Base-by-base conservation (phyloP, 2,329 filamentous ascomycete species). In the Elsinoe perseae region DNA sequence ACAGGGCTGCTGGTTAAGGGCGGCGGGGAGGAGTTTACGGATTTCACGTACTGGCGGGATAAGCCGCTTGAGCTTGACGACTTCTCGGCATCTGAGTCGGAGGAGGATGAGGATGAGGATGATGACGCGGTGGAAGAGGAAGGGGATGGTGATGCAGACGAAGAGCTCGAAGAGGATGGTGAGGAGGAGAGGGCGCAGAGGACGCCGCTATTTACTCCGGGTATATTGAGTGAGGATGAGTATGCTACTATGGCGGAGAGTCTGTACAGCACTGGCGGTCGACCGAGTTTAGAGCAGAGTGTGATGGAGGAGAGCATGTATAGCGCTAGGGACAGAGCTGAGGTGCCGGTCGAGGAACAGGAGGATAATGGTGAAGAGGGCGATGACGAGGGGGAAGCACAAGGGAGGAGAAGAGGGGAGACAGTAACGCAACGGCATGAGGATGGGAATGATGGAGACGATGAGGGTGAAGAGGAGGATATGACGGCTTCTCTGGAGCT, bases 31-130 rank as follows among this genome's bases (percentile, higher is more conserved):
- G 87, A 95, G 57, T 98, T 88, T 66, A 98, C 93, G 0, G 93
- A 98, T 69, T 98, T 98, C 72, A 92, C 84, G 57, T 98, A 95
- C 73, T 98, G 93, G 93, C 81, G 95, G 60, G 87, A 95, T 60
- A 79, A 80, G 48, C 89, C 90, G 2, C 78, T 92, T 14, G 89
- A 95, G 52, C 73, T 96, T 23, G 87, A 90, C 40, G 88, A 95
- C 55, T 97, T 97, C 64, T 90, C 87, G 0, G 87, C 86, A 54
- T 95, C 87, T 43, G 91, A 93, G 59, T 83, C 78, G 28, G 79
- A 80, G 61, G 73, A 73, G 3, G 76, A 75, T 42, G 61, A 62
- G 7, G 59, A 64, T 6, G 57, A 60, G 16, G 58, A 54, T 8
- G 60, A 57, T 23, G 54, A 50, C 5, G 44, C 40, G 2, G 56